Base-by-base conservation (phyloP, 2,329 filamentous ascomycete species). In the Acephala macrosclerotiorum region DNA sequence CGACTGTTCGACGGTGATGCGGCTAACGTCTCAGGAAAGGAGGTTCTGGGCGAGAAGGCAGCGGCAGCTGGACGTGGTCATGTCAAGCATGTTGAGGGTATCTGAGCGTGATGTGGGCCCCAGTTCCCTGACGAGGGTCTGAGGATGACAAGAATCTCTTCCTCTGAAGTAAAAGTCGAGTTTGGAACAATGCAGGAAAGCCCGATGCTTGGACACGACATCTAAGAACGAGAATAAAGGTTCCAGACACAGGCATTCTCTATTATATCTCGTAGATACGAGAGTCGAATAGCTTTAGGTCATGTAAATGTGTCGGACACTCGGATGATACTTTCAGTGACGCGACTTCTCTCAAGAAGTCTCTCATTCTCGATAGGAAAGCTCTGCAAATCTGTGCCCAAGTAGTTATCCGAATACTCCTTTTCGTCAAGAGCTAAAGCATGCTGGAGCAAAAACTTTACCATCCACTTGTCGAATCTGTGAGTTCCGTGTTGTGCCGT, bases 391-490 rank as follows among this genome's bases (percentile, higher is more conserved):
- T 22, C 20, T 6, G n/a, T 14, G 14, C 7, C 25, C 4, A 29
- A 16, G 12, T 20, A 38, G 16, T 22, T 36, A 20, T 40, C 55
- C 5, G 55, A 40, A 14, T 20, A 35, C 18, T 55, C 59, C 16
- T 38, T 61, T 25, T 61, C 59, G 29, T 77, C 76, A 2, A 78
- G 60, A 75, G 76, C 53, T 72, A 76, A 20, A 74, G 73, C 12
- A 65, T 79, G 76, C 38, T 77, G 73, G 14, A 78, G 71, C 0
- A 79, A 68, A 58, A 79, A 79, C 58, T 70, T 74, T 9, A 75
- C 63, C 67, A 75, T 75, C 73, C 73, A 75, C 55, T 70, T 72
- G 56, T 75, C 59, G 45, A 75, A 76, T 0, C 75, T 70, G 62
- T 78, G 74, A 1, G 77, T 76, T 26, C 76, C 74, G 16, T 63